Conservation (phyloP, 129 eudicot genomes). For the Artemisia tridentata region DNA sequence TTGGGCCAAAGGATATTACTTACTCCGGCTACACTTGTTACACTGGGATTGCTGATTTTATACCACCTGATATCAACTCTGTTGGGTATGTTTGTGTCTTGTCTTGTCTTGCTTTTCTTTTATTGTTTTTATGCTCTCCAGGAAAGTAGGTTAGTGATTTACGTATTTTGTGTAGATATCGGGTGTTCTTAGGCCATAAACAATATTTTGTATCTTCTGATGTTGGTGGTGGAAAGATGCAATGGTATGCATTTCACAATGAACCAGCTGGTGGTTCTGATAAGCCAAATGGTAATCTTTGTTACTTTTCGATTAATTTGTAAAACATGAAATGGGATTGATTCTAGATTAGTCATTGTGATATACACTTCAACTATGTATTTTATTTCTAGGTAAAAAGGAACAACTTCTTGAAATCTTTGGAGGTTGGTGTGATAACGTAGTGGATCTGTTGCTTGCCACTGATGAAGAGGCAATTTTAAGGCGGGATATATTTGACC, state of each 20-base stretch:
- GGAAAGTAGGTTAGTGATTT: not conserved
- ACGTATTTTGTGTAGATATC: slow-evolving; percentile 52
- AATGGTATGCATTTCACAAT: slow-evolving; percentile 97
- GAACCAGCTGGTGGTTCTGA: slow-evolving; percentile 91
- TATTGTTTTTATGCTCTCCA: not conserved
- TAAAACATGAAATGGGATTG: not conserved
- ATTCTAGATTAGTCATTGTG: slow-evolving; percentile 13
- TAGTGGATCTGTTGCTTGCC: slow-evolving; percentile 72
- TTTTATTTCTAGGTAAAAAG: slow-evolving; percentile 59
- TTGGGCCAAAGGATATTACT: slow-evolving; percentile 68
- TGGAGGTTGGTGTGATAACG: slow-evolving; percentile 96
- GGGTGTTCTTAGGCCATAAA: slow-evolving; percentile 97
- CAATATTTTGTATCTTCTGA: slow-evolving; percentile 98
- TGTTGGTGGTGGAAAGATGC: slow-evolving; percentile 99
- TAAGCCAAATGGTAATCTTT: slow-evolving; percentile 51
- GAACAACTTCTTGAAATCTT: slow-evolving; percentile 75
- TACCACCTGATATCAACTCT: slow-evolving; percentile 87
- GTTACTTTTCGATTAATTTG: slow-evolving; percentile 11
- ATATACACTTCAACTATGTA: not conserved
- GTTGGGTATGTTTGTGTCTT: slow-evolving; percentile 64
- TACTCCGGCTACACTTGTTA: slow-evolving; percentile 98
- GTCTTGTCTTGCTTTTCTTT: not conserved
- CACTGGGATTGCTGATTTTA: slow-evolving; percentile 97
- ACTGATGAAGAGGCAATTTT: slow-evolving; percentile 93
- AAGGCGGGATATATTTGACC: slow-evolving; percentile 92